Conservation (phyloP, 83 land plant species). For the Picea abies region DNA sequence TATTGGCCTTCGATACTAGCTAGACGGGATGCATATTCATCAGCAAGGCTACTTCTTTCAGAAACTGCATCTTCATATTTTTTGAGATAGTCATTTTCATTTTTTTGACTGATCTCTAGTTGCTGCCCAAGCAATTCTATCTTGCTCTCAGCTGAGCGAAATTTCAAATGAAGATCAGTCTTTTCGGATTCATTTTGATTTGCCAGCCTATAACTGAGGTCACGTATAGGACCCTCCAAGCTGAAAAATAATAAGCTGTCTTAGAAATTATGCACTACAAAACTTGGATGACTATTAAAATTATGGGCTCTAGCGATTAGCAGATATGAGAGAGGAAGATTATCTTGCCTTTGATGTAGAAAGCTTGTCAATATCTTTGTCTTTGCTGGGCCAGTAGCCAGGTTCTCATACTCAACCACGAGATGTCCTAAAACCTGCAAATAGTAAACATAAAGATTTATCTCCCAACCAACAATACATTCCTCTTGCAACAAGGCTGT, state of each 20-base stretch:
- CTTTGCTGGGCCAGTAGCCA: no score
- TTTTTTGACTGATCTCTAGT: conserved; percentile 27
- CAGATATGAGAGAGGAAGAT: no score
- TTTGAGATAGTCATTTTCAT: conserved; percentile 16
- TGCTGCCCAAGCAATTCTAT: conserved; percentile 16
- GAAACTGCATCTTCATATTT: conserved; percentile 17
- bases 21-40: conserved; percentile 7
- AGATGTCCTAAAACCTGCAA: no score
- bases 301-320: no score
- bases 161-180: conserved; percentile 18
- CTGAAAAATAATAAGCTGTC: background rate
- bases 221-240: conserved; percentile 22
- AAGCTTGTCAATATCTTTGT: no score
- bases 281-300: background rate
- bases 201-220: conserved; percentile 34
- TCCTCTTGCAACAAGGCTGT: no score
- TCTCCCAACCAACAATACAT: no score
- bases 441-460: no score
- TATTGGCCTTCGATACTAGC: conserved; percentile 14
- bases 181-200: conserved; percentile 29
- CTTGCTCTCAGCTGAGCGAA: conserved; percentile 19
- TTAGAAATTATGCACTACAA: background rate
- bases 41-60: conserved; percentile 18
- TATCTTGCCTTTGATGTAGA: no score
- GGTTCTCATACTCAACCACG: no score